A percentile compares a stretch with the other conserved stretches of the same genome.
phyloP scores from a whole-genome alignment of 805 yeast species.

The Candida argentea region DNA sequence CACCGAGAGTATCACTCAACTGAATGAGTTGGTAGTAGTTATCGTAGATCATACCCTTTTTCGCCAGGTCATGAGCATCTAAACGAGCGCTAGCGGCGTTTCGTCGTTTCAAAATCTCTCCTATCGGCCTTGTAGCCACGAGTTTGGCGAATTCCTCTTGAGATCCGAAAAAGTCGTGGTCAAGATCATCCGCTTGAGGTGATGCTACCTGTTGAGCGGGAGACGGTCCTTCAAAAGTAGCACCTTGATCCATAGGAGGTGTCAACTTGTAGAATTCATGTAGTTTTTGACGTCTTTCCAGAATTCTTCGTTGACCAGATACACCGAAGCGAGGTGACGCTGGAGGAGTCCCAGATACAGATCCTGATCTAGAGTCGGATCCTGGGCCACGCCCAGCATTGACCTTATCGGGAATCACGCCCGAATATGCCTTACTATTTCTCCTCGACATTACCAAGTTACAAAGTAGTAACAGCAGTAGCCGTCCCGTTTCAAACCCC shows the following conservation, averaged over 20 bases:
- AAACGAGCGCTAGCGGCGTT: conserved; percentile 32
- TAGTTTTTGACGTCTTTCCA: conserved; percentile 30
- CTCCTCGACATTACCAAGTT: no score
- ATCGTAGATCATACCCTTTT: conserved; percentile 64
- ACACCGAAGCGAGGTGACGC: no score
- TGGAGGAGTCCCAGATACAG: no score
- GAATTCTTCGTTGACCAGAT: no score
- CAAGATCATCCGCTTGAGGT: background rate
- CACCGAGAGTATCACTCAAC: conserved; percentile 43
- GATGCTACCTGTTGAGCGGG: no score
- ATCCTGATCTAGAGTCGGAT: no score
- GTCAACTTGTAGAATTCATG: conserved; percentile 33
- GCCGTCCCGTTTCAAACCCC: no score
- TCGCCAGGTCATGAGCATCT: conserved; percentile 46
- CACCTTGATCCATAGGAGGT: conserved; percentile 11
- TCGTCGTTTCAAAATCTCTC: conserved; percentile 21
- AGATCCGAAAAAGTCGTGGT: no score
- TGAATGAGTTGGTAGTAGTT: conserved; percentile 67
- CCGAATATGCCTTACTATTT: no score
- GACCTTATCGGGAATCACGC: no score
- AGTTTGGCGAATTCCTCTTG: conserved; percentile 11
- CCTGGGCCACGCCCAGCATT: no score
- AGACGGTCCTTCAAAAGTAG: conserved; percentile 3
- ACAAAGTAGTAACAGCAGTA: no score
- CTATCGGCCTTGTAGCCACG: conserved; percentile 14